Conservation (phyloP, 2,329 filamentous ascomycete genomes). For the Fusarium sp. region DNA sequence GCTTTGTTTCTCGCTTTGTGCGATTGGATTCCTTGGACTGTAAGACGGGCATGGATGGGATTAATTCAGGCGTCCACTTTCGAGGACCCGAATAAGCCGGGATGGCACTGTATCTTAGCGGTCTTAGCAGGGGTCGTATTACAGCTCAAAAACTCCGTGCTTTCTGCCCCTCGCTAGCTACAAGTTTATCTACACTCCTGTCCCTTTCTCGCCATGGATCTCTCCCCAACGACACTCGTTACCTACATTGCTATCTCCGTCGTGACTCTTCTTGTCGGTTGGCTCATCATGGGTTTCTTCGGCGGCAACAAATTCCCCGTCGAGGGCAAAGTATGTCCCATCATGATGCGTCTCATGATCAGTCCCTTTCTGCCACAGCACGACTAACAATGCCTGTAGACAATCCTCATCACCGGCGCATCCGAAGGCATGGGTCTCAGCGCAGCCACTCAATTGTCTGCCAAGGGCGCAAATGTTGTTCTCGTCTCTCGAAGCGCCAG, state of each 20-base stretch:
- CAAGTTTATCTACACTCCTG: not conserved
- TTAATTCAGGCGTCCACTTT: not conserved
- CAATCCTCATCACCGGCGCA: slow-evolving; percentile 86
- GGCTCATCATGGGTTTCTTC: slow-evolving; percentile 71
- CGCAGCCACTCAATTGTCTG: slow-evolving; percentile 75
- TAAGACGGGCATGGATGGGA: too few relatives aligned
- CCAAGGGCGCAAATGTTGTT: slow-evolving; percentile 85
- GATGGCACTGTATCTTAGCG: not conserved
- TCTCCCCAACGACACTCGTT: slow-evolving; percentile 22
- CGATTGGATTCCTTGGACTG: too few relatives aligned
- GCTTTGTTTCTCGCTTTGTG: too few relatives aligned
- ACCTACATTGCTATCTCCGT: slow-evolving; percentile 18
- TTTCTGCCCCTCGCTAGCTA: slow-evolving; percentile 6
- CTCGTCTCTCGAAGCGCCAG: slow-evolving; percentile 80
- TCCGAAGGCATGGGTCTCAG: slow-evolving; percentile 92
- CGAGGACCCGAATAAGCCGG: not conserved
- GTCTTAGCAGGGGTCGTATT: not conserved
- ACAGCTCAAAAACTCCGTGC: not conserved
- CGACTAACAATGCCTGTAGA: slow-evolving; percentile 59
- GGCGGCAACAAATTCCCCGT: slow-evolving; percentile 79
- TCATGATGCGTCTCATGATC: slow-evolving; percentile 17
- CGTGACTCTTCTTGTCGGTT: slow-evolving; percentile 34
- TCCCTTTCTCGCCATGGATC: slow-evolving; percentile 26
- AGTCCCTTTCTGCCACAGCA: slow-evolving; percentile 11
- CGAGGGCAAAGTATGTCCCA: slow-evolving; percentile 74